Percentiles rank a stretch among this genome's conserved stretches.
These are phyloP conservation scores for Alternaria viburni DNA, from an alignment of 2,329 filamentous ascomycete species.

Conservation along the genomic window DNA sequence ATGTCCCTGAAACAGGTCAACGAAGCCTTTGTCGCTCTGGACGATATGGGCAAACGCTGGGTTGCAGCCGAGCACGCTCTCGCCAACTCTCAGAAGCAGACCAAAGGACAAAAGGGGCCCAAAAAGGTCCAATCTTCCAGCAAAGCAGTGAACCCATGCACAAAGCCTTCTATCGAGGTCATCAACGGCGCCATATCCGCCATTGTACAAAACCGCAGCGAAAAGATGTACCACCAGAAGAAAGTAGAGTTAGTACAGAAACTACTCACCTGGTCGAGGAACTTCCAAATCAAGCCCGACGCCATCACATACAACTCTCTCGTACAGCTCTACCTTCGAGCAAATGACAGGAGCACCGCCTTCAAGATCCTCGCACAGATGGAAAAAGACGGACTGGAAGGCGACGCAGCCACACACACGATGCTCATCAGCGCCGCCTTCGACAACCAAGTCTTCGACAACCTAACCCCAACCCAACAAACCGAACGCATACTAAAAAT, in stretches of 20 bases:
- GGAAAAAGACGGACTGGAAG: conserved; percentile 60
- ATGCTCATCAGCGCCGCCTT: conserved; percentile 69
- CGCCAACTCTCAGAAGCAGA: conserved; percentile 13
- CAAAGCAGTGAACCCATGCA: conserved; percentile 49
- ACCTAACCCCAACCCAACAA: conserved; percentile 58
- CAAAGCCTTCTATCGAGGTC: conserved; percentile 67
- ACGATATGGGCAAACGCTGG: conserved; percentile 71
- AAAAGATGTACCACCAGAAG: conserved; percentile 51
- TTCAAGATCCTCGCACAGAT: conserved; percentile 65
- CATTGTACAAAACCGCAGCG: conserved; percentile 53
- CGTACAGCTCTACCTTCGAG: conserved; percentile 65
- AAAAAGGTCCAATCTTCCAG: conserved; percentile 16
- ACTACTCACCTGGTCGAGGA: conserved; percentile 52
- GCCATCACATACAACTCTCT: conserved; percentile 69
- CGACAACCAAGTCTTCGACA: conserved; percentile 56
- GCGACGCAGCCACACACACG: conserved; percentile 74
- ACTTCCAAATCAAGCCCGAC: conserved; percentile 55
- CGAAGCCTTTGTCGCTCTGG: conserved; percentile 67
- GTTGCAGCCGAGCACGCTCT: conserved; percentile 40
- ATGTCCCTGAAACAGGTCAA: conserved; percentile 62
- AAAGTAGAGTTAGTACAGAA: conserved; percentile 44
- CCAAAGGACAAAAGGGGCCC: conserved; percentile 11
- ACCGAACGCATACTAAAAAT: conserved; percentile 58
- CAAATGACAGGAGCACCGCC: conserved; percentile 57
- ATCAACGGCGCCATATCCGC: conserved; percentile 75